Percentiles rank a stretch among this genome's conserved stretches.
Conservation (phyloP, 2,329 filamentous ascomycete genomes). For the Mycosphaerella sp. region DNA sequence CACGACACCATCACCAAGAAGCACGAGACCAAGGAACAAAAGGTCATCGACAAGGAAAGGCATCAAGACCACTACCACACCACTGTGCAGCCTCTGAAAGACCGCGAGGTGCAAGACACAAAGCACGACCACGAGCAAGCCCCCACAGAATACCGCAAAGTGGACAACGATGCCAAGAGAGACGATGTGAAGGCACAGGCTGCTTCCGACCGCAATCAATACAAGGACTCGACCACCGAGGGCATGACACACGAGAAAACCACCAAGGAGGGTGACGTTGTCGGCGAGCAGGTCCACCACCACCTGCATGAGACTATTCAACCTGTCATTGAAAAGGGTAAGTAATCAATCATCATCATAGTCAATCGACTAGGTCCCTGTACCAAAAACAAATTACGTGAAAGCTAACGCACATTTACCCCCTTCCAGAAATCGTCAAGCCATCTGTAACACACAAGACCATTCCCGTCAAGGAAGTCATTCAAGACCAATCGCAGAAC, state of each 20-base stretch:
- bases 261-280: conserved; percentile 15
- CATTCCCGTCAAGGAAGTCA: conserved; percentile 23
- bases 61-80: conserved; percentile 29
- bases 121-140: conserved; percentile 21
- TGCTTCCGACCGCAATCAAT: conserved; percentile 15
- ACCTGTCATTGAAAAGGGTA: conserved; percentile 28
- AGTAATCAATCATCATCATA: background rate
- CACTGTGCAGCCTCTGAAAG: conserved; percentile 24
- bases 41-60: conserved; percentile 15
- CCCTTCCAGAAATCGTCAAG: conserved; percentile 19
- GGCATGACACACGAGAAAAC: conserved; percentile 14
- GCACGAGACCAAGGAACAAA: conserved; percentile 17
- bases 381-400: too few relatives aligned
- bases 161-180: conserved; percentile 21
- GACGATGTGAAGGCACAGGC: conserved; percentile 21
- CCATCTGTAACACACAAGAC: conserved; percentile 25
- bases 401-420: background rate
- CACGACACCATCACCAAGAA: conserved; percentile 15
- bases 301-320: conserved; percentile 27
- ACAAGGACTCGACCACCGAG: conserved; percentile 19
- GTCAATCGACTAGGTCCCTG: background rate
- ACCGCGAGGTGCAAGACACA: conserved; percentile 17
- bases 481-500: conserved; percentile 23
- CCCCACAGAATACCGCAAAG: conserved; percentile 16
- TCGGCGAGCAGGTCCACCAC: conserved; percentile 24